Evolutionary conservation across 768 basidiomycete species (phyloP), one percentile per base, ranked within the genome.

Genomic region (Cyclocybe aegerita): DNA sequence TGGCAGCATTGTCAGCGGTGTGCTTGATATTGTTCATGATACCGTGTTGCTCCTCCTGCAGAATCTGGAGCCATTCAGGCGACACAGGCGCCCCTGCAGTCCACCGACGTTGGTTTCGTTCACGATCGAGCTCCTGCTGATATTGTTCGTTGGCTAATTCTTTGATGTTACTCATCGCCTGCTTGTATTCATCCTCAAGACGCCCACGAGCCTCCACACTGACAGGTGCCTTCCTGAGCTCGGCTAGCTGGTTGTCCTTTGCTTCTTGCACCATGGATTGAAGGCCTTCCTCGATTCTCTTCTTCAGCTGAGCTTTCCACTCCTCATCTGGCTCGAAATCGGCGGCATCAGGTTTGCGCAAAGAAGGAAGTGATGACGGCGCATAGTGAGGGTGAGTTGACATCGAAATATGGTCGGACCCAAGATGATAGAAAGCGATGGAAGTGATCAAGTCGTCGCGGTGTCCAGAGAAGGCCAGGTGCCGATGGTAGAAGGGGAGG

Each of bases 231-330:
- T 75, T 65, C 60, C 73, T 71, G 10, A 89, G 69, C 61, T 81
- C 76, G 11, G 69, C 65, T 33, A 81, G 73, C 34, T 81, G 65
- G 50, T 79, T 81, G 50, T 80, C 75, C 66, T 83, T 83, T 14
- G 88, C 81, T 52, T 86, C 86, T 48, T 83, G 76, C 52, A 86
- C 62, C 70, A 79, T 73, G 30, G 60, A 48, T 43, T 63, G 48
- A 15, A 75, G 60, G 7, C 68, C 69, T 2, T 72, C 70, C 56
- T 82, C 79, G 58, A 90, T 86, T 59, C 74, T 70, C 31, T 53
- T 58, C 59, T 61, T 70, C 57, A 81, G 67, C 1, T 58, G 49
- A 32, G 57, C 61, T 61, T 82, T 85, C 82, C 83, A 85, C 51
- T 70, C 66, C 1, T 78, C 75, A 65, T 81, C 76, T 3, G 80